Evolutionary conservation across 2,329 filamentous ascomycete genomes (phyloP), one percentile per base, ranked within the genome.

Genomic region (Sporothrix protearum): DNA sequence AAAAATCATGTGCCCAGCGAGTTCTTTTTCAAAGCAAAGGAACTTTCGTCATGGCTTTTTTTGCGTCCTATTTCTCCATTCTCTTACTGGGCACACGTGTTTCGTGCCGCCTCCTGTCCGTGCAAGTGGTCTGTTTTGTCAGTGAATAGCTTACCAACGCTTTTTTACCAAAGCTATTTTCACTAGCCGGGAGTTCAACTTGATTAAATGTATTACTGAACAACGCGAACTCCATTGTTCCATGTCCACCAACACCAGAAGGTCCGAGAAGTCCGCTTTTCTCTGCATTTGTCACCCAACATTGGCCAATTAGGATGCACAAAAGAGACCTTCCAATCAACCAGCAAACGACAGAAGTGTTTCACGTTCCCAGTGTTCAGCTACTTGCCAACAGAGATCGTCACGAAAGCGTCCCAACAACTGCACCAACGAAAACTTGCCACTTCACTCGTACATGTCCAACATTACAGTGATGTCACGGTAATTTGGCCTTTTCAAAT

Each of bases 131-230:
- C 12, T 47, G 42, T 47, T 16, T 28, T 57, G 53, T 57, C 28
- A 14, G 33, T 16, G 25, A 12, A 7, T n/a, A n/a, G n/a, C n/a
- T n/a, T n/a, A 8, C 49, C 53, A 30, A 28, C 57, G n/a, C n/a
- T n/a, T n/a, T n/a, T n/a, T 39, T 39, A 61, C 30, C 30, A 61
- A 61, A 61, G 33, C 57, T 7, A 9, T 36, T n/a, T 6, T 19
- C 19, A 14, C 42, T 19, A 12, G 8, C 30, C 53, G 53, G 53
- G 33, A 28, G 33, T 57, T 57, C 10, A 57, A 22, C 22, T 8
- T n/a, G 22, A 61, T 10, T 36, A 61, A 61, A 61, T 30, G 55
- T 61, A 61, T 61, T 61, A 61, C 30, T 61, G 57, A 61, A 61
- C 57, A 61, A 36, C 28, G 53, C 53, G 53, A 39, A 61, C n/a